These are phyloP conservation scores for Chlorella variabilis DNA, from an alignment of 163 green algal genomes.

Conservation along the genomic window DNA sequence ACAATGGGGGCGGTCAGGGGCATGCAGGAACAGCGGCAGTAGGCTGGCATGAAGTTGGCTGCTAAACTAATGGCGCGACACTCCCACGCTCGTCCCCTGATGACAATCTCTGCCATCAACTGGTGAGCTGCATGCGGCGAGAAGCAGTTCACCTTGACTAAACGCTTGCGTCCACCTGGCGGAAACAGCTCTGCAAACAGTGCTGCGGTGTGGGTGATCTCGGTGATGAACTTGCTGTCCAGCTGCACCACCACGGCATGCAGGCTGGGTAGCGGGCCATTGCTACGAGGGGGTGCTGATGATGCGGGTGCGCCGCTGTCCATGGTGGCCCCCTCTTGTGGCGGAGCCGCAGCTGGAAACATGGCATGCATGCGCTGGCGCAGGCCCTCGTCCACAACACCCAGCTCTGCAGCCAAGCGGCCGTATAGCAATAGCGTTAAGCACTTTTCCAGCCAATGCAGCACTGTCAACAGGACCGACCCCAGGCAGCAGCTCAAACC, in stretches of 20 bases:
- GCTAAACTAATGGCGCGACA: too few species aligned
- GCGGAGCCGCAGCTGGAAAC: neutral
- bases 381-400: slow-evolving; percentile 28
- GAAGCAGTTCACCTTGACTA: slow-evolving; percentile 65
- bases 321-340: neutral
- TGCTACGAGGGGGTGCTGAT: neutral
- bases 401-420: slow-evolving; percentile 17
- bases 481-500: neutral
- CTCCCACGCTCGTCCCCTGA: too few species aligned
- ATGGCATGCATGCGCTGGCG: slow-evolving; percentile 20
- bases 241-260: slow-evolving; percentile 66
- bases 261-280: slow-evolving; percentile 31
- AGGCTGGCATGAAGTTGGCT: neutral
- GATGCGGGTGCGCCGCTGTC: neutral
- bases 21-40: neutral
- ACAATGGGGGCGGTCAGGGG: too few species aligned
- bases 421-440: too few species aligned
- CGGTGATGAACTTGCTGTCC: slow-evolving; percentile 76
- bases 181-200: slow-evolving; percentile 59
- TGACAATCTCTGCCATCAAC: too few species aligned
- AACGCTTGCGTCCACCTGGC: slow-evolving; percentile 24
- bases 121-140: too few species aligned
- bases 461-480: too few species aligned
- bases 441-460: too few species aligned
- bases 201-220: slow-evolving; percentile 50